These are phyloP conservation scores for Cubamyces lactineus DNA, from an alignment of 768 basidiomycete species.

Conservation along the genomic window DNA sequence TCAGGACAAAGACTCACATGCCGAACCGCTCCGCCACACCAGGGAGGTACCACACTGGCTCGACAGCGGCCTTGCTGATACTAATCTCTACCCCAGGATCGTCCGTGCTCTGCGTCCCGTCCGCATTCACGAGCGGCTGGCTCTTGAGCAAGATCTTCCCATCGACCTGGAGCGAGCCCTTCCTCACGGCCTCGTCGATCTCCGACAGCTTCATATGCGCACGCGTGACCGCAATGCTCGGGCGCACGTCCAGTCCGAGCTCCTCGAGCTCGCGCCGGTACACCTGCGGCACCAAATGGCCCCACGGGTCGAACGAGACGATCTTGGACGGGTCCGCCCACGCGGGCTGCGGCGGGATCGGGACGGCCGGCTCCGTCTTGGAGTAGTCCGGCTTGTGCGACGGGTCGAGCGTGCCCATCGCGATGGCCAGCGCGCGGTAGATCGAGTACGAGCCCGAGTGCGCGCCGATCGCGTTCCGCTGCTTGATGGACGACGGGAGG, in stretches of 20 bases:
- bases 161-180: constrained; percentile 75
- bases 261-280: constrained; percentile 65
- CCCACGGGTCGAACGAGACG: constrained; percentile 93
- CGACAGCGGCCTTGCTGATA: constrained; percentile 92
- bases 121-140: constrained; percentile 60
- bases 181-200: constrained; percentile 78
- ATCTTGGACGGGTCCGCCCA: constrained; percentile 84
- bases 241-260: constrained; percentile 79
- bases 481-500: constrained; percentile 80
- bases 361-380: constrained; percentile 83
- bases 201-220: constrained; percentile 96
- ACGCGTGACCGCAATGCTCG: constrained; percentile 91
- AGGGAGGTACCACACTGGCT: constrained; percentile 95
- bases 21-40: constrained; percentile 93
- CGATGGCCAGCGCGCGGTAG: constrained; percentile 91
- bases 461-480: constrained; percentile 92
- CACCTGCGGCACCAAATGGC: constrained; percentile 79
- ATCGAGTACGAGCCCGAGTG: constrained; percentile 94
- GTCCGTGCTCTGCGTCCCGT: constrained; percentile 58
- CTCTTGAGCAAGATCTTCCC: constrained; percentile 81
- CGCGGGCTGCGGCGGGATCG: constrained; percentile 71
- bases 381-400: constrained; percentile 82
- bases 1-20: constrained; percentile 57
- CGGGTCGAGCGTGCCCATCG: constrained; percentile 81
- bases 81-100: constrained; percentile 85